Conservation (phyloP, 768 basidiomycete genomes). For the Amylocystis lapponica region DNA sequence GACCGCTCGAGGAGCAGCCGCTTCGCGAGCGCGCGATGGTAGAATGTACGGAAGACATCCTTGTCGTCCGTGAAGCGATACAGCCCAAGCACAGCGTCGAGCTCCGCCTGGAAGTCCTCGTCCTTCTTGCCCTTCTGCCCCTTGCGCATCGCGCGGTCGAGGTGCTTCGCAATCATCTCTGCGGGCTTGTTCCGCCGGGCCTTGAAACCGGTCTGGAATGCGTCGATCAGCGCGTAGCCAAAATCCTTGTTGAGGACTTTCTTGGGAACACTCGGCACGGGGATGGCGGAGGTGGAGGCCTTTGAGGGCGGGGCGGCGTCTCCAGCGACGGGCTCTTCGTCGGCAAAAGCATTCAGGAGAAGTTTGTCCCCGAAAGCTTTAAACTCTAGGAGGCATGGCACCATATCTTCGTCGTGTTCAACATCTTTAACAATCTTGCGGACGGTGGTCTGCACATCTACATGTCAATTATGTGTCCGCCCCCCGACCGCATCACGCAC, state of each 20-base stretch:
- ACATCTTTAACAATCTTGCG: conserved; percentile 59
- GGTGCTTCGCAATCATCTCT: conserved; percentile 87
- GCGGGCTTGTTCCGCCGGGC: conserved; percentile 77
- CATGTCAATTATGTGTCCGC: background rate
- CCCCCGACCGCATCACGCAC: conserved; percentile 32
- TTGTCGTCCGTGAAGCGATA: conserved; percentile 90
- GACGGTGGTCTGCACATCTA: conserved; percentile 43
- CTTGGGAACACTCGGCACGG: conserved; percentile 3
- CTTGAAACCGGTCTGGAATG: conserved; percentile 71
- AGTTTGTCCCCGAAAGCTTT: conserved; percentile 52
- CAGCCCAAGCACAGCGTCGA: conserved; percentile 65
- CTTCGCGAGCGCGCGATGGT: conserved; percentile 84
- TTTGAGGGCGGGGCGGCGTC: conserved; percentile 23
- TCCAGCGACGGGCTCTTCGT: conserved; percentile 26
- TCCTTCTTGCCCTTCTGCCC: conserved; percentile 73
- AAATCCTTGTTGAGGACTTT: conserved; percentile 49
- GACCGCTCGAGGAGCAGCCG: conserved; percentile 77
- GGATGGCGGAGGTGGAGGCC: conserved; percentile 5
- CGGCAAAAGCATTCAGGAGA: conserved; percentile 46
- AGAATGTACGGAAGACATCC: conserved; percentile 92
- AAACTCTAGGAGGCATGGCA: conserved; percentile 62
- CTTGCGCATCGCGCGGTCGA: conserved; percentile 82
- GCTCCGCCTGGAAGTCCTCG: conserved; percentile 49
- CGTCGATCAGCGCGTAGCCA: conserved; percentile 61
- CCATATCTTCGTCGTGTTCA: conserved; percentile 70